These are phyloP conservation scores for Scenedesmus sp. DNA, from an alignment of 163 green algal species.

Conservation along the genomic window DNA sequence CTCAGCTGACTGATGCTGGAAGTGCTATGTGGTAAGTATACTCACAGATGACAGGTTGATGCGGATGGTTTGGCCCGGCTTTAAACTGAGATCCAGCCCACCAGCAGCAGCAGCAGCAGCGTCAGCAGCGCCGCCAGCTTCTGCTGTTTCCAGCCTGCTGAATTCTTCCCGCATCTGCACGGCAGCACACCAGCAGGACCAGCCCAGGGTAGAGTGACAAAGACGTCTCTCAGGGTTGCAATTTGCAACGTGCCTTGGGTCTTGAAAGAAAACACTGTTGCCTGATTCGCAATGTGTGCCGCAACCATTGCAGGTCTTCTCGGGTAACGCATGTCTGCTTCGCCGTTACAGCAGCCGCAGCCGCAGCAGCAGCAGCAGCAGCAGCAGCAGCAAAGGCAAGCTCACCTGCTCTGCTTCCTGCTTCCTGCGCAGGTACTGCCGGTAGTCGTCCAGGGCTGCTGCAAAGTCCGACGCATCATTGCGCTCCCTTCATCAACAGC, in stretches of 20 bases:
- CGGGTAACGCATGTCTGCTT: no score
- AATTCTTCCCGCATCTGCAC: constrained; percentile 35
- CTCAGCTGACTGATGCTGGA: neutral
- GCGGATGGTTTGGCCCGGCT: constrained; percentile 25
- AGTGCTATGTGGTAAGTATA: neutral
- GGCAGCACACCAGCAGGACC: no score
- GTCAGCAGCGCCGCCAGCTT: neutral
- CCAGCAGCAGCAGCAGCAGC: neutral
- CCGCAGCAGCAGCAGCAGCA: no score
- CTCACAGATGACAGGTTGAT: constrained; percentile 34
- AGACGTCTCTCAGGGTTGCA: neutral
- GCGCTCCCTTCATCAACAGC: constrained; percentile 68
- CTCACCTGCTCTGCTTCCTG: constrained; percentile 69
- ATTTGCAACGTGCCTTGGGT: no score
- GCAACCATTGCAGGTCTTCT: no score
- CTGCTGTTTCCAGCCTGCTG: neutral
- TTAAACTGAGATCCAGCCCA: neutral
- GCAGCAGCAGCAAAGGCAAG: no score
- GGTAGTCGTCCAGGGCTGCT: constrained; percentile 82
- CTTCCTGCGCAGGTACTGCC: constrained; percentile 77
- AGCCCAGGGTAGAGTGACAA: neutral
- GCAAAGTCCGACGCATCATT: constrained; percentile 81
- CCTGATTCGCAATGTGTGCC: no score
- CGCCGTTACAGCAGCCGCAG: no score
- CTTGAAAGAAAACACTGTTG: no score